Evolutionary conservation across 1,284 basidiomycete genomes (phyloP).

Genomic region (Fomes fomentarius): DNA sequence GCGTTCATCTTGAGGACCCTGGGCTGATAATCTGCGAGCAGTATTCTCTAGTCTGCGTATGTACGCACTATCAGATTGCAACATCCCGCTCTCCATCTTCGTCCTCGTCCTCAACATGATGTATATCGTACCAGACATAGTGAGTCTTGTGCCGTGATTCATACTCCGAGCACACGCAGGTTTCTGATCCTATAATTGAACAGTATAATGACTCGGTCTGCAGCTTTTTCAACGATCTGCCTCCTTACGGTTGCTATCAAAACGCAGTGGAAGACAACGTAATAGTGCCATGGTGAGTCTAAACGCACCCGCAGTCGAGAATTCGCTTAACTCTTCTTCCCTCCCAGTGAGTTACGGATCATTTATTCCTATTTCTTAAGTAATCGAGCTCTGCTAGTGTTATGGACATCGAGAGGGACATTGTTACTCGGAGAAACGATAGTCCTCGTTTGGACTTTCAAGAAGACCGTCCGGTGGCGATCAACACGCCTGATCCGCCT

Average conservation of each 20-base stretch:
- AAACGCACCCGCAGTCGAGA: too few relatives aligned
- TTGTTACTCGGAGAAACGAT: neutral
- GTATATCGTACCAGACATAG: constrained; percentile 9
- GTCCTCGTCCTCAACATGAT: constrained; percentile 1
- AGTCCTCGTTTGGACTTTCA: neutral
- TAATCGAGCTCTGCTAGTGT: too few relatives aligned
- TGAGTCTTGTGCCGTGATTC: neutral
- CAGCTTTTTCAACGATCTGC: neutral
- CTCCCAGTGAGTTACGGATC: too few relatives aligned
- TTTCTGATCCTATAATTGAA: neutral
- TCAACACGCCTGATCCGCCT: neutral
- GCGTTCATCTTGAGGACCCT: too few relatives aligned
- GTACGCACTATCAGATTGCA: constrained; percentile 8
- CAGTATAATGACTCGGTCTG: neutral
- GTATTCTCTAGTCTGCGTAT: constrained; percentile 9
- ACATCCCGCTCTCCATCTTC: neutral
- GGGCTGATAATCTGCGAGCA: too few relatives aligned
- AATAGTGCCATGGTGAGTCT: neutral
- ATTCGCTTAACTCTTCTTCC: too few relatives aligned
- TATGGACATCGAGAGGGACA: neutral
- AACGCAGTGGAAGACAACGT: neutral
- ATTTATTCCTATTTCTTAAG: too few relatives aligned
- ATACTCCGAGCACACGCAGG: neutral
- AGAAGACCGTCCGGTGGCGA: neutral
- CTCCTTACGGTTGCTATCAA: neutral